Evolutionary conservation across 2,329 filamentous ascomycete genomes (phyloP).

Genomic region (Fulvia fulva): DNA sequence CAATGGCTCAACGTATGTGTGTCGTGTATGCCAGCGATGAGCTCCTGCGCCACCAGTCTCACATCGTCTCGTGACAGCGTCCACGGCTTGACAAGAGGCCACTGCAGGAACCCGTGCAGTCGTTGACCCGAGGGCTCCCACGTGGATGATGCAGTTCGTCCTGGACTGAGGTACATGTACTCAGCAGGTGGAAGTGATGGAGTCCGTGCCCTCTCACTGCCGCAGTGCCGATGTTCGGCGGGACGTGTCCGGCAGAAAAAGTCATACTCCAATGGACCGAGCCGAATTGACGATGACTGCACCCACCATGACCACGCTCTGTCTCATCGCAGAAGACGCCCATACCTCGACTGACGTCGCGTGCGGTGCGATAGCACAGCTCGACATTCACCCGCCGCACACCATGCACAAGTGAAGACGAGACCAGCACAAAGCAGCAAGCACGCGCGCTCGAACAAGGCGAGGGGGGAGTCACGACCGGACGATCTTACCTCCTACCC

Average conservation of each 20-base stretch:
- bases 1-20: background rate
- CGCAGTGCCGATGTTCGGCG: too few species aligned
- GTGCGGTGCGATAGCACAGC: constrained; percentile 1
- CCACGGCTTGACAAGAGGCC: background rate
- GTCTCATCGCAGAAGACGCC: background rate
- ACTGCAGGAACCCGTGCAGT: too few species aligned
- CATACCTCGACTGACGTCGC: background rate
- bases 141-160: background rate
- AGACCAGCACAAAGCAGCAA: background rate
- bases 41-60: background rate
- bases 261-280: background rate
- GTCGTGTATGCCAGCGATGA: background rate
- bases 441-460: background rate
- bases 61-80: background rate
- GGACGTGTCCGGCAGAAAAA: background rate
- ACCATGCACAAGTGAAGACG: background rate
- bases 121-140: too few species aligned
- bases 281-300: background rate
- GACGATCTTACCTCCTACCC: background rate
- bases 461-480: background rate
- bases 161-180: too few species aligned
- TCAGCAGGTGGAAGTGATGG: too few species aligned
- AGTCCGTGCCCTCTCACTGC: background rate
- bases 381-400: background rate
- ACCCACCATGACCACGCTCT: background rate